Base-by-base conservation (phyloP, 257 asterid species). In the Nicotiana knightiana region DNA sequence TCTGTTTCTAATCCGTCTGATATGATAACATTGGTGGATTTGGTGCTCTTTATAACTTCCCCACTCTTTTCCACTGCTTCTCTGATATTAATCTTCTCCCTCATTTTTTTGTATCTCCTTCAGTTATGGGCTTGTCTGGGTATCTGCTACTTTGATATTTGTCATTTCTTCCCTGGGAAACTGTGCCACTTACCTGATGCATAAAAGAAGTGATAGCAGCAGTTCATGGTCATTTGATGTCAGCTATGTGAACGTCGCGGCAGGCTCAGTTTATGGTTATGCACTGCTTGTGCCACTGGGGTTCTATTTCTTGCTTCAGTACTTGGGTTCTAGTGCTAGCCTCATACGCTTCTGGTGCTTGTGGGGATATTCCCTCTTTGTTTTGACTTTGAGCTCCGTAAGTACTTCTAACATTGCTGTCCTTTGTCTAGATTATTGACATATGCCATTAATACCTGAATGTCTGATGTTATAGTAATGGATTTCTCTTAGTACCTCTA, bases 321-420 rank as follows among this genome's bases (percentile, higher is more conserved):
- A 94, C 88, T 30, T 96, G 90, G 95, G 98, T 81, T 76, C 95
- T 77, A 90, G 81, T 81, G 94, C 90, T 87, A 96, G 99, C 94
- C 95, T 94, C 35, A 32, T 96, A 65, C 97, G 94, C 84, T 91
- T 96, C 84, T 96, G 99, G 99, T 96, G 99, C 95, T 73, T 96
- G 93, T 96, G 99, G 99, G 98, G 99, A 85, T 96, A 96, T 87
- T 96, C 99, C 30, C 93, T 96, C 86, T 92, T 92, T 96, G 88
- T 96, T 82, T 93, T 92, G 76, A 82, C 91, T 91, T 90, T 91
- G 76, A 90, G 90, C 85, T 92, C 97, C 53, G 98, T 96, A 90
- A 93, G 98, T 89, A 15, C 1, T 55, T 5, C 61, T 17, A 17
- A 81, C 82, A 70, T 28, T 18, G 59, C 18, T 33, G 62, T 67